Evolutionary conservation across 2,329 filamentous ascomycete species (phyloP), one percentile per base, ranked within the genome.

Genomic region (Endoconidiophora laricicola): DNA sequence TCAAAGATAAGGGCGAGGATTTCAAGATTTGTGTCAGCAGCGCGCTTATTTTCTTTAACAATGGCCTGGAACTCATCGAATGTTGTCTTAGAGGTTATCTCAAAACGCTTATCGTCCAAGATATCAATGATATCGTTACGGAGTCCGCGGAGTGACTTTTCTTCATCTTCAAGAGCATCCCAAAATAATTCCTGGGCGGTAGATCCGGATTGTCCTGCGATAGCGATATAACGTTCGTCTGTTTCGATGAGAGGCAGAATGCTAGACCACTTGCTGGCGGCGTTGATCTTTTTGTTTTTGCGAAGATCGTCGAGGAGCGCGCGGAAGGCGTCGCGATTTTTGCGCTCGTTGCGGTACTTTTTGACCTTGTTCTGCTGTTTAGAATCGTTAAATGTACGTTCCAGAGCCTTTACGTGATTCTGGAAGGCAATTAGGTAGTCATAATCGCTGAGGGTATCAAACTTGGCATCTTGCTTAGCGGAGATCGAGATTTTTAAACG

Each of bases 391-490:
- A 94, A 88, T 48, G 79, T 78, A 54, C 87, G 83, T 66, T 98
- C 91, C 56, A 96, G 73, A 52, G 81, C 75, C 66, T 93, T 94
- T 70, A 96, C 91, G 62, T 96, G 90, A 60, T 83, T 86, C 67
- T 96, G 87, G 65, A 96, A 98, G 54, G 84, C 83, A 60, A 79
- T 87, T 67, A 98, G 73, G 62, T 96, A 78, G 65, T 98, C 91
- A 66, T 85, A 83, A 62, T 87, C 86, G 67, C 73, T 87, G 58
- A 98, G 77, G 60, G 80, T 70, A 65, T 86, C 78, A 69, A 94
- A 94, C 69, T 85, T 91, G 61, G 84, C 78, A 58, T 93, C 86
- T 48, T 78, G 77, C 60, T 86, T 79, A 18, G 48, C 46, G 22
- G n/a, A n/a, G 22, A 44, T 33, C 4, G 48, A 22, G 36, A 20